Evolutionary conservation across 768 basidiomycete species (phyloP).

Genomic region (Lactarius hengduanensis): DNA sequence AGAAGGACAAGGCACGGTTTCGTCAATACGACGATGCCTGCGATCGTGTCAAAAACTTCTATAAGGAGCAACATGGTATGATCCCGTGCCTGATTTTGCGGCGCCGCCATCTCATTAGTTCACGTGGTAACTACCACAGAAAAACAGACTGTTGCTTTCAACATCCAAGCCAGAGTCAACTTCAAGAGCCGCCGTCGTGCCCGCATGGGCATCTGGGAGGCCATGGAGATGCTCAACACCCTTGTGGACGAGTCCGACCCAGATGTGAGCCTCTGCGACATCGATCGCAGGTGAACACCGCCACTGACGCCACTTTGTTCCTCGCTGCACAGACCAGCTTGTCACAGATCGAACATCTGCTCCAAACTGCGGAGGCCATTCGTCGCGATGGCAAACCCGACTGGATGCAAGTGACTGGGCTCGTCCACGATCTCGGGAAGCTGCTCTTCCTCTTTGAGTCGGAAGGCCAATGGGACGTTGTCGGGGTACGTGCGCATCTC

Average conservation of each 20-base stretch:
- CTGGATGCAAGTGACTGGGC: slow-evolving; percentile 89
- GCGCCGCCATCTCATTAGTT: slow-evolving; percentile 10
- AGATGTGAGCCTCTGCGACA: slow-evolving; percentile 49
- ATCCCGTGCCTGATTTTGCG: slow-evolving; percentile 15
- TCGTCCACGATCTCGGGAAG: slow-evolving; percentile 90
- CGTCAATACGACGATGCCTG: slow-evolving; percentile 74
- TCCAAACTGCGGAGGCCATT: slow-evolving; percentile 92
- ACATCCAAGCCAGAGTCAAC: slow-evolving; percentile 71
- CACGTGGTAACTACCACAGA: slow-evolving; percentile 41
- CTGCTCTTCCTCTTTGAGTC: slow-evolving; percentile 81
- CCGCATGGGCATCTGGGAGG: slow-evolving; percentile 81
- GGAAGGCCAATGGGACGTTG: slow-evolving; percentile 93
- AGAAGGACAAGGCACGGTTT: slow-evolving; percentile 66
- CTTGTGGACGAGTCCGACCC: slow-evolving; percentile 91
- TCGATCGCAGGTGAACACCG: neutral
- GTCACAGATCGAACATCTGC: slow-evolving; percentile 86
- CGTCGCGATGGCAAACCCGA: slow-evolving; percentile 83
- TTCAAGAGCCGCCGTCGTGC: slow-evolving; percentile 66
- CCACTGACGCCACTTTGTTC: slow-evolving; percentile 7
- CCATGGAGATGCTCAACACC: slow-evolving; percentile 84
- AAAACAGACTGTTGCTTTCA: slow-evolving; percentile 87
- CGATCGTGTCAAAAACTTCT: slow-evolving; percentile 74
- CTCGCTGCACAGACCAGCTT: slow-evolving; percentile 53
- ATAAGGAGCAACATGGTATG: slow-evolving; percentile 75
- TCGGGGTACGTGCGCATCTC: slow-evolving; percentile 56